Percentiles rank a stretch among this genome's conserved stretches.
Conservation (phyloP, 345 rosid genomes). For the Anacardium occidentale region DNA sequence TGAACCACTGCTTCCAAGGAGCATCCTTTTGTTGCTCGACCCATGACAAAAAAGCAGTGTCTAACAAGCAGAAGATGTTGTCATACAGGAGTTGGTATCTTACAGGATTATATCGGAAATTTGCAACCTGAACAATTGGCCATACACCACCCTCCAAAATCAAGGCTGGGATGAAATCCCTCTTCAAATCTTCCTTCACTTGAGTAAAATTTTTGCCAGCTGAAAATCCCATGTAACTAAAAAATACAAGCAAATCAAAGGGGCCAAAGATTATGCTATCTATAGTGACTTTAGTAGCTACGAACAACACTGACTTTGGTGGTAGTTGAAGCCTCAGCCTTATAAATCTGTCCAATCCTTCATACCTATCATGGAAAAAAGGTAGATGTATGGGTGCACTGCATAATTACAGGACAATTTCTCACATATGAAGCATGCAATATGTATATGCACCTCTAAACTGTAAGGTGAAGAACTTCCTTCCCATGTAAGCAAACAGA, state of each 20-base stretch:
- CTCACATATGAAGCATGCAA: neutral
- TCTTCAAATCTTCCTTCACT: slow-evolving; percentile 82
- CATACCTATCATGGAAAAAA: slow-evolving; percentile 54
- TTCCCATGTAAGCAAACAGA: neutral
- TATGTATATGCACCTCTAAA: neutral
- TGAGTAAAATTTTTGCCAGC: slow-evolving; percentile 58
- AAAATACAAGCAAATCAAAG: slow-evolving; percentile 72
- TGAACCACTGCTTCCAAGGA: slow-evolving; percentile 90
- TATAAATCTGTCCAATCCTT: slow-evolving; percentile 74
- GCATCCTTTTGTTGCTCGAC: slow-evolving; percentile 92
- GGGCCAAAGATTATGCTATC: slow-evolving; percentile 92
- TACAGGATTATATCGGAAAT: slow-evolving; percentile 81
- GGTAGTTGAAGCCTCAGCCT: slow-evolving; percentile 54
- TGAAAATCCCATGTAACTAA: slow-evolving; percentile 85
- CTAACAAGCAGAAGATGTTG: slow-evolving; percentile 82
- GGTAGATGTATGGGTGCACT: neutral
- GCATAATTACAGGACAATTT: neutral
- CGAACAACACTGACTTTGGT: slow-evolving; percentile 68
- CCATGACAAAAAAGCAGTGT: slow-evolving; percentile 88
- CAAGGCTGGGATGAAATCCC: slow-evolving; percentile 93
- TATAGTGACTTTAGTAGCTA: slow-evolving; percentile 83
- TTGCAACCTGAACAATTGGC: slow-evolving; percentile 82
- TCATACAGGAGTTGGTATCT: slow-evolving; percentile 87
- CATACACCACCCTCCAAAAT: slow-evolving; percentile 79
- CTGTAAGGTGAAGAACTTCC: slow-evolving; percentile 1